Percentiles rank a stretch among this genome's conserved stretches.
These are phyloP conservation scores for Boletus rubroflammeus DNA, from an alignment of 768 basidiomycete species.

Conservation along the genomic window DNA sequence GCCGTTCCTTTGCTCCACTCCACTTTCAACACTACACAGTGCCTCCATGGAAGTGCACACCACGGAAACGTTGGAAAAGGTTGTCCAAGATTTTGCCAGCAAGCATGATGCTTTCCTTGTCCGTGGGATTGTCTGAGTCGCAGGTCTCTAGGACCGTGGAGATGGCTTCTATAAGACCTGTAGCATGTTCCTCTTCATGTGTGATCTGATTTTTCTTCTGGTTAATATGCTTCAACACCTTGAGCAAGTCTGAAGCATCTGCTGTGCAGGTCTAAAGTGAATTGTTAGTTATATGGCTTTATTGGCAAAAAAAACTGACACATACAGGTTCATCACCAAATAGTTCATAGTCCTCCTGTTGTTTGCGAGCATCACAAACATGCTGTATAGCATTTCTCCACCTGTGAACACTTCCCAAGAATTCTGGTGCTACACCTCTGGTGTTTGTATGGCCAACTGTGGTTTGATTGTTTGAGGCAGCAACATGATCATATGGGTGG, in stretches of 20 bases:
- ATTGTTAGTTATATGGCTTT: not conserved
- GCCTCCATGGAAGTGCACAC: not conserved
- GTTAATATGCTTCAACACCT: conserved; percentile 21
- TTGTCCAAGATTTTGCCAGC: conserved; percentile 17
- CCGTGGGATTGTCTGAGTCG: not conserved
- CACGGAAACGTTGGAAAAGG: conserved; percentile 23
- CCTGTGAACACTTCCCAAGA: conserved; percentile 2
- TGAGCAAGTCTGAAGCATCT: conserved; percentile 13
- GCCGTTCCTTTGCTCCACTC: not conserved
- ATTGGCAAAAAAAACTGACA: not conserved
- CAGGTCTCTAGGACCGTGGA: not conserved
- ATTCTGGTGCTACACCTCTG: not conserved
- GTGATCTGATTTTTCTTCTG: conserved; percentile 20
- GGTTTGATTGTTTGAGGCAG: not conserved
- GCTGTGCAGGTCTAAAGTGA: not conserved
- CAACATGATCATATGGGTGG: not conserved
- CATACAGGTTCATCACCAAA: conserved; percentile 23
- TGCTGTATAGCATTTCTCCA: conserved; percentile 14
- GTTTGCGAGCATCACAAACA: not conserved
- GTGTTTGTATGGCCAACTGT: not conserved
- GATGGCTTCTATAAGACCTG: conserved; percentile 12
- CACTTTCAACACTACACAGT: not conserved
- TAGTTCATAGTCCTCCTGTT: not conserved
- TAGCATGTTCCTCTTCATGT: conserved; percentile 7
- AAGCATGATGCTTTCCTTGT: conserved; percentile 9